These are phyloP conservation scores for Camelina hispida DNA, from an alignment of 345 rosid species.

Conservation along the genomic window DNA sequence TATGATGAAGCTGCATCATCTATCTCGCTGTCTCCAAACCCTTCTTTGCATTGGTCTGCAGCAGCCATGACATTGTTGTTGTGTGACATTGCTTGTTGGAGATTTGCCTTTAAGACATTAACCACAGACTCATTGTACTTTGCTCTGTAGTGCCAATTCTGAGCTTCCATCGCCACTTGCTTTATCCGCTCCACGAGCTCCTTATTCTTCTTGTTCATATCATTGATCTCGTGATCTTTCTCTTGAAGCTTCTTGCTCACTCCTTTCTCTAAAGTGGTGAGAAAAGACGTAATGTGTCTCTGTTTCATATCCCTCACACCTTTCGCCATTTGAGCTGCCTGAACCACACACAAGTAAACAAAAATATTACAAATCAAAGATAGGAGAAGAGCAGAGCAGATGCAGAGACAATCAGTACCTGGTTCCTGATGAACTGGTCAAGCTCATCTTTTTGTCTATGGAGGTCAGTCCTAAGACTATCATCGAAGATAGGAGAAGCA, in stretches of 20 bases:
- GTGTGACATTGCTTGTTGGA: constrained; percentile 65
- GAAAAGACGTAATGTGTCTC: constrained; percentile 59
- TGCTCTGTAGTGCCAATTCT: constrained; percentile 72
- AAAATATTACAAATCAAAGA: constrained; percentile 20
- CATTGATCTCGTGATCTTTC: constrained; percentile 67
- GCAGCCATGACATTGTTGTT: constrained; percentile 42
- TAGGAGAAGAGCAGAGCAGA: background rate
- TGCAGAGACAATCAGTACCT: constrained; percentile 48
- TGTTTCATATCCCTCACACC: constrained; percentile 62
- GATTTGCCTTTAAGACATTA: constrained; percentile 62
- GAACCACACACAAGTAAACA: constrained; percentile 21
- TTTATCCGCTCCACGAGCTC: constrained; percentile 68
- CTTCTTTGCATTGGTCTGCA: constrained; percentile 60
- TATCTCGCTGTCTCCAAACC: constrained; percentile 74
- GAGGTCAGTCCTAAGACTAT: constrained; percentile 54
- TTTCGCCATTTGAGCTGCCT: constrained; percentile 68
- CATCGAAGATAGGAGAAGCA: constrained; percentile 52
- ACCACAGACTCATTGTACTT: constrained; percentile 72
- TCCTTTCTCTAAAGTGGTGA: constrained; percentile 62
- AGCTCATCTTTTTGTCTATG: constrained; percentile 68
- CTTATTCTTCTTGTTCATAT: constrained; percentile 61
- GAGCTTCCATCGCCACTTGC: constrained; percentile 60
- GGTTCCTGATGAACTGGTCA: constrained; percentile 58
- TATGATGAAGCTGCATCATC: constrained; percentile 65
- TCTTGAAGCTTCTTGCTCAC: constrained; percentile 61